phyloP scores from a whole-genome alignment of 768 basidiomycete species.

The Mycena haematopus region DNA sequence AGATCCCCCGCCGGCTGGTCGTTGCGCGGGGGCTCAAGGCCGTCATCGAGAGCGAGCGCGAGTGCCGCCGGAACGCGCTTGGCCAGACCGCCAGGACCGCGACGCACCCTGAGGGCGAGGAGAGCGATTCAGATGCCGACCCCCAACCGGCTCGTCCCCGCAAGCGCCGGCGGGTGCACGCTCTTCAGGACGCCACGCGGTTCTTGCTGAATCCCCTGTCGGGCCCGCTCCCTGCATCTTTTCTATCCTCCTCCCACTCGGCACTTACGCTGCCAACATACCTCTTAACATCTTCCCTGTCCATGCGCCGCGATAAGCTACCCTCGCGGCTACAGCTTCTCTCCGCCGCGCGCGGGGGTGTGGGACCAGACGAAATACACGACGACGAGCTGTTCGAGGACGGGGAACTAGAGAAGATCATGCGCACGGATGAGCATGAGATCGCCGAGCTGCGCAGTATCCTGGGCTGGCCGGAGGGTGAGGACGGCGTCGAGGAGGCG shows the following conservation, averaged over 20 bases:
- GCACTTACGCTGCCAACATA: slow-evolving; percentile 53
- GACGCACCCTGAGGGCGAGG: slow-evolving; percentile 8
- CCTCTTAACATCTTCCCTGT: slow-evolving; percentile 51
- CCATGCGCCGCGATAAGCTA: slow-evolving; percentile 34
- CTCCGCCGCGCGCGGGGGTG: slow-evolving; percentile 61
- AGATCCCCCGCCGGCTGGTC: slow-evolving; percentile 64
- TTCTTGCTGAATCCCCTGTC: slow-evolving; percentile 68
- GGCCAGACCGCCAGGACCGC: background rate
- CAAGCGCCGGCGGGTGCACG: slow-evolving; percentile 38
- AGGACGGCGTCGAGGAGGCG: slow-evolving; percentile 19
- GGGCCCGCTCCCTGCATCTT: slow-evolving; percentile 33
- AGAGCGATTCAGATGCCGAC: slow-evolving; percentile 24
- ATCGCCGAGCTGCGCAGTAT: slow-evolving; percentile 46
- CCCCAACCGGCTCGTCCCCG: slow-evolving; percentile 28
- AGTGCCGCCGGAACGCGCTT: slow-evolving; percentile 55
- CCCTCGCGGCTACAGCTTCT: slow-evolving; percentile 77
- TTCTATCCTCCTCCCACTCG: slow-evolving; percentile 19
- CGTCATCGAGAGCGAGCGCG: slow-evolving; percentile 70
- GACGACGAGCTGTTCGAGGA: slow-evolving; percentile 78
- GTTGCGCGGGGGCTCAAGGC: slow-evolving; percentile 75
- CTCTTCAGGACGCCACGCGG: slow-evolving; percentile 54
- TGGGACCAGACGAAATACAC: slow-evolving; percentile 51
- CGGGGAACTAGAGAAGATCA: slow-evolving; percentile 68
- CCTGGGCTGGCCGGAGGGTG: slow-evolving; percentile 39
- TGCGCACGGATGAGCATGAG: slow-evolving; percentile 59